Percentiles rank a stretch among this genome's conserved stretches.
phyloP scores from a whole-genome alignment of 768 basidiomycete genomes.

The Sporobolomyces phaffii region DNA sequence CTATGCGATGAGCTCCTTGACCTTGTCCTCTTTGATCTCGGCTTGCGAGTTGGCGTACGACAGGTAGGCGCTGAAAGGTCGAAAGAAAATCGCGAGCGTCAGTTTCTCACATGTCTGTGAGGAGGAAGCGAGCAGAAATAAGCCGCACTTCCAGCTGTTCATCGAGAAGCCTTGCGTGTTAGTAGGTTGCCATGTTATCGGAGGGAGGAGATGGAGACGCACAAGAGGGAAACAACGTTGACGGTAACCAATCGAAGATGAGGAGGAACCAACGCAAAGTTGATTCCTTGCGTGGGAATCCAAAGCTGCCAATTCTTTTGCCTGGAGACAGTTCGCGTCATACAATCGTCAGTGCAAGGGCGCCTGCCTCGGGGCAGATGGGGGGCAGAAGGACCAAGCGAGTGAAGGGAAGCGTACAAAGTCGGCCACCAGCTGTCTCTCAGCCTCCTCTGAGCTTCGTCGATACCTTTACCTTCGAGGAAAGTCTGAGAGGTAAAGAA shows the following conservation, averaged over 20 bases:
- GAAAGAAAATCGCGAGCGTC: background rate
- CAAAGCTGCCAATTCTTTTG: conserved; percentile 21
- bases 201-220: conserved; percentile 9
- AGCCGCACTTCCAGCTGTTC: conserved; percentile 28
- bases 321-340: background rate
- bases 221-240: conserved; percentile 66
- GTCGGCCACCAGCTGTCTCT: conserved; percentile 65
- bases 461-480: conserved; percentile 64
- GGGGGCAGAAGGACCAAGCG: background rate
- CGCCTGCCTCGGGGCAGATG: conserved; percentile 50
- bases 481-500: conserved; percentile 73
- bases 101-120: too few species aligned
- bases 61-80: conserved; percentile 27
- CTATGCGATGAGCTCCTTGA: conserved; percentile 14
- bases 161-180: background rate
- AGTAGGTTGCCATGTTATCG: background rate
- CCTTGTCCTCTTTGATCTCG: conserved; percentile 2
- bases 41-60: conserved; percentile 33
- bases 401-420: conserved; percentile 49
- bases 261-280: conserved; percentile 68
- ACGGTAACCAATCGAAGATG: conserved; percentile 70
- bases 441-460: conserved; percentile 54
- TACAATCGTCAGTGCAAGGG: background rate
- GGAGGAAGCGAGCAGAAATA: background rate
- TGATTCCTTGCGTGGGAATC: conserved; percentile 55